phyloP scores from a whole-genome alignment of 768 basidiomycete species.

The Tricholoma furcatifolium region DNA sequence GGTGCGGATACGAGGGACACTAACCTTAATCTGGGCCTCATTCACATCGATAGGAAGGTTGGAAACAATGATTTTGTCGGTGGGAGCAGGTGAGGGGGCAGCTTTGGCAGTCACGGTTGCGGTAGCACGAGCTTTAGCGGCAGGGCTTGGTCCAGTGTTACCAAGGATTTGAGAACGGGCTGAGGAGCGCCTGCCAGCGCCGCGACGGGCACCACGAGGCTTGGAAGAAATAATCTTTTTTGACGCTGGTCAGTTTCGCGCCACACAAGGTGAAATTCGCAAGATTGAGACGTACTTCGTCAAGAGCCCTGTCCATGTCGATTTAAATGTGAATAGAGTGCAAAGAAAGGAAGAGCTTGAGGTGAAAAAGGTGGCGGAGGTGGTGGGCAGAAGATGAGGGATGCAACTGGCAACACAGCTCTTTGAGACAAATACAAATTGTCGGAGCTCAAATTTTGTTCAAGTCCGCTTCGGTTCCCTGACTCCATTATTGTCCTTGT shows the following conservation, averaged over 20 bases:
- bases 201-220: constrained; percentile 49
- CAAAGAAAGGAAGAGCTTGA: constrained; percentile 16
- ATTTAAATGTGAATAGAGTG: constrained; percentile 8
- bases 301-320: constrained; percentile 81
- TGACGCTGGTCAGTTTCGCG: constrained; percentile 18
- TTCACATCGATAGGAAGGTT: constrained; percentile 93
- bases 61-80: constrained; percentile 94
- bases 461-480: constrained; percentile 25
- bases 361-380: constrained; percentile 22
- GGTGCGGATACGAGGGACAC: constrained; percentile 20
- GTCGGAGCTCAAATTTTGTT: constrained; percentile 40
- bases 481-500: constrained; percentile 8
- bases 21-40: constrained; percentile 89
- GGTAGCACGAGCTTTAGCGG: constrained; percentile 50
- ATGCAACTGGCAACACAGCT: constrained; percentile 13
- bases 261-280: constrained; percentile 17
- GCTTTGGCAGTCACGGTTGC: constrained; percentile 34
- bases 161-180: constrained; percentile 66
- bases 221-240: constrained; percentile 67
- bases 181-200: constrained; percentile 40
- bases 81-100: constrained; percentile 40
- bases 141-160: constrained; percentile 43
- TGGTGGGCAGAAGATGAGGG: constrained; percentile 16
- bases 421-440: constrained; percentile 22
- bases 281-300: constrained; percentile 55